Evolutionary conservation across 495 filamentous ascomycete genomes (phyloP).

Genomic region (Venustampulla echinocandica): DNA sequence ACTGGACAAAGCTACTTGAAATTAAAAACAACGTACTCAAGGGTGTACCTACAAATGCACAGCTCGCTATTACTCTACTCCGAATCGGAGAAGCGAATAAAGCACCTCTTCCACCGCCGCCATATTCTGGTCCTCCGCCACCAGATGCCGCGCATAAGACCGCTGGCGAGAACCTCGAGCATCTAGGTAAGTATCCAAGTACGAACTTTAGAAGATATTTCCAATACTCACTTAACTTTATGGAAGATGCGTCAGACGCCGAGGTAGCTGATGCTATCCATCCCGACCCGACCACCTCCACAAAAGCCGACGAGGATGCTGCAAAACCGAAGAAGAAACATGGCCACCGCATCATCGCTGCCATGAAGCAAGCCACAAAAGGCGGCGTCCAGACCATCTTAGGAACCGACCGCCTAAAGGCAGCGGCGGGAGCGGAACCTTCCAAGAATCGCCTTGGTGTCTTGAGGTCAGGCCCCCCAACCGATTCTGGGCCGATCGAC

Average conservation of each 20-base stretch:
- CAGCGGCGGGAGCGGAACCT: conserved; percentile 45
- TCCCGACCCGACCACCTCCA: conserved; percentile 25
- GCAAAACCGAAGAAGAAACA: conserved; percentile 16
- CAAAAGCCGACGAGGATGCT: not conserved
- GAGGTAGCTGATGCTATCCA: conserved; percentile 38
- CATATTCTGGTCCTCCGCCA: conserved; percentile 44
- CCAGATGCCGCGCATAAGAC: conserved; percentile 40
- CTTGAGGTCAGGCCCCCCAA: conserved; percentile 39
- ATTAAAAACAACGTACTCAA: conserved; percentile 59
- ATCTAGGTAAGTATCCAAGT: conserved; percentile 19
- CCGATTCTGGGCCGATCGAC: conserved; percentile 55
- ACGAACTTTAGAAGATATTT: not conserved
- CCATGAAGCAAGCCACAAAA: conserved; percentile 18
- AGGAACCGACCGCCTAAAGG: conserved; percentile 23
- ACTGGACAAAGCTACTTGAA: conserved; percentile 63
- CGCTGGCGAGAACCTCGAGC: conserved; percentile 32
- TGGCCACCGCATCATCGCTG: conserved; percentile 12
- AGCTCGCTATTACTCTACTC: conserved; percentile 76
- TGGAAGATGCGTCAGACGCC: conserved; percentile 28
- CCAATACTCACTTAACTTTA: conserved; percentile 2
- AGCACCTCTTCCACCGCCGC: conserved; percentile 73
- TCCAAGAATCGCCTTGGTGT: conserved; percentile 67
- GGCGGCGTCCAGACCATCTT: conserved; percentile 22
- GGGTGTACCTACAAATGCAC: conserved; percentile 83
- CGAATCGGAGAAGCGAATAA: conserved; percentile 79